Percentiles rank a stretch among this genome's conserved stretches.
Conservation (phyloP, 78 protist species). For the Anaeramoeba ignava region DNA sequence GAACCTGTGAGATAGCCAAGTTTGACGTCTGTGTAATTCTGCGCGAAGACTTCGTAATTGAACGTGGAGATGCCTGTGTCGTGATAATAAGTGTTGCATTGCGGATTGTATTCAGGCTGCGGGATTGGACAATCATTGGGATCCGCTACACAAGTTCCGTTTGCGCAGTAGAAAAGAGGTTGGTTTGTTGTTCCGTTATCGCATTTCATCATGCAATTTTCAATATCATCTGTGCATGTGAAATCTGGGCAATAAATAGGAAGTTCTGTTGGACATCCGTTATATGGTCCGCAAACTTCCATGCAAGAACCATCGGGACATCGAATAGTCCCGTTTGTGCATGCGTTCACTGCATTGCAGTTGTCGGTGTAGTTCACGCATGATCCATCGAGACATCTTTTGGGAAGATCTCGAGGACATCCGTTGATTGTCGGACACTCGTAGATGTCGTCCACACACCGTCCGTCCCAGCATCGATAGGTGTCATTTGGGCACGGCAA, state of each 20-base stretch:
- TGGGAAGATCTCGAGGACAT: neutral
- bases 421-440: too few relatives aligned
- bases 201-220: neutral
- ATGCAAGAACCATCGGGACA: neutral
- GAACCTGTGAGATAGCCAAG: neutral
- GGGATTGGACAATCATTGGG: neutral
- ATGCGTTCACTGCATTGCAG: neutral
- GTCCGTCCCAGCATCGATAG: too few relatives aligned
- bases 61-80: neutral
- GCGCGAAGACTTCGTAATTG: neutral
- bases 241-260: slow-evolving; percentile 4
- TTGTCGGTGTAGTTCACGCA: neutral
- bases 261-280: neutral
- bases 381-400: neutral
- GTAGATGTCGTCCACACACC: too few relatives aligned
- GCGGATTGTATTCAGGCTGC: neutral
- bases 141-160: neutral
- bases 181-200: neutral
- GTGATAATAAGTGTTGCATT: neutral
- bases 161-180: neutral
- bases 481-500: too few relatives aligned
- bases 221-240: neutral
- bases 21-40: neutral
- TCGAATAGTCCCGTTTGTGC: neutral
- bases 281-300: neutral